Conservation (phyloP, 208 protist genomes). For the Wallacemonas sp. region DNA sequence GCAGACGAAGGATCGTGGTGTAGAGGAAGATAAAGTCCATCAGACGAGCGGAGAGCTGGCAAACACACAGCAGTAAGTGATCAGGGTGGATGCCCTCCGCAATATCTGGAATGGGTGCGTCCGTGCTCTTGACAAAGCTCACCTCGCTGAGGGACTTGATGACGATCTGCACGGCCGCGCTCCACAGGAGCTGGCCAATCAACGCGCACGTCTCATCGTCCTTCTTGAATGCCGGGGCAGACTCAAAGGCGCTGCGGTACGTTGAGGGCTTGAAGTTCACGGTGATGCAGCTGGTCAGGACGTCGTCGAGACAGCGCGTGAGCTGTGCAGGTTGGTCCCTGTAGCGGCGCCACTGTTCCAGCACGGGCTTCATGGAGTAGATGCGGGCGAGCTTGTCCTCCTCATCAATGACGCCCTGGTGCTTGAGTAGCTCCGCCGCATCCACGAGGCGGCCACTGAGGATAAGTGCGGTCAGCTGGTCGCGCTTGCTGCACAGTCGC, state of each 20-base stretch:
- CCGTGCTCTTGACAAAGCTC: conserved; percentile 68
- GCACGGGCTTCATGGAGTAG: conserved; percentile 59
- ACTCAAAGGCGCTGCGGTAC: conserved; percentile 72
- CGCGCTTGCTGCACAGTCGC: conserved; percentile 49
- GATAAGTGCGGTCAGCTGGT: conserved; percentile 63
- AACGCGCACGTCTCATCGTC: conserved; percentile 31
- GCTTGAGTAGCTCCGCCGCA: conserved; percentile 48
- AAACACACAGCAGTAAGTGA: conserved; percentile 66
- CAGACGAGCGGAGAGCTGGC: conserved; percentile 69
- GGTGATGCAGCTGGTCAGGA: conserved; percentile 66
- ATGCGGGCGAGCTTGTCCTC: conserved; percentile 47
- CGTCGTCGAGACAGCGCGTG: conserved; percentile 36
- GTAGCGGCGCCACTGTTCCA: conserved; percentile 75
- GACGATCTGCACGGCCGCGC: conserved; percentile 65
- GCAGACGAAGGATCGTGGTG: conserved; percentile 50
- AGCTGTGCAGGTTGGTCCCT: conserved; percentile 49
- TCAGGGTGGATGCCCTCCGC: conserved; percentile 76
- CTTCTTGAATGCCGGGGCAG: conserved; percentile 35
- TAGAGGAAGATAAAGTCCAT: conserved; percentile 84
- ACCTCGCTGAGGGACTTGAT: conserved; percentile 72
- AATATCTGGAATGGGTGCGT: conserved; percentile 59
- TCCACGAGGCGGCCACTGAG: conserved; percentile 66
- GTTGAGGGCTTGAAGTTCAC: conserved; percentile 69
- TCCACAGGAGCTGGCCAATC: conserved; percentile 66
- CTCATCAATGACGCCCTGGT: conserved; percentile 34